Conservation (phyloP, 345 rosid species). For the Brassica cretica region DNA sequence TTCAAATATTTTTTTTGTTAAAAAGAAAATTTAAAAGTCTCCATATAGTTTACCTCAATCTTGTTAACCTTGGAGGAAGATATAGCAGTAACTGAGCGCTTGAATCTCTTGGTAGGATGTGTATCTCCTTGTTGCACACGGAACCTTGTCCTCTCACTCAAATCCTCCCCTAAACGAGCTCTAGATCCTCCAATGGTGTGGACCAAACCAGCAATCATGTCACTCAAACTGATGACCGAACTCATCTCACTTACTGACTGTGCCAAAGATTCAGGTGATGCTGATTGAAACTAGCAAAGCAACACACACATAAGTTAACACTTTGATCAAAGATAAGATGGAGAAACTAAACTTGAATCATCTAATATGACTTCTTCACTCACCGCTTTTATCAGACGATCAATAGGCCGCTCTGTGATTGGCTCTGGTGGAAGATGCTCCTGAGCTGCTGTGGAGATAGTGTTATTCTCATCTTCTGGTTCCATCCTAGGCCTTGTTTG, state of each 20-base stretch:
- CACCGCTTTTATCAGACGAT: constrained; percentile 74
- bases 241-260: constrained; percentile 72
- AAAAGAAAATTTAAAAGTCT: neutral
- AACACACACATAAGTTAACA: neutral
- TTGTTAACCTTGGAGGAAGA: constrained; percentile 68
- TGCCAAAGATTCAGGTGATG: constrained; percentile 55
- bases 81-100: constrained; percentile 61
- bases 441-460: no score
- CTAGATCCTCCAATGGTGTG: constrained; percentile 67
- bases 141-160: constrained; percentile 69
- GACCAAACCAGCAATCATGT: constrained; percentile 72
- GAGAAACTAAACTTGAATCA: neutral
- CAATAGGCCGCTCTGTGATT: constrained; percentile 69
- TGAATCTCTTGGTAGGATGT: constrained; percentile 60
- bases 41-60: constrained; percentile 50
- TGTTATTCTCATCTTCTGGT: no score
- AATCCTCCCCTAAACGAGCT: constrained; percentile 79
- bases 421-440: neutral
- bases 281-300: constrained; percentile 56
- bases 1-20: neutral
- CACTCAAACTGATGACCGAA: constrained; percentile 67
- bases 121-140: constrained; percentile 65
- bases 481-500: no score
- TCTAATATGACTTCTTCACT: constrained; percentile 27
- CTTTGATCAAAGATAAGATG: constrained; percentile 9